Evolutionary conservation across 345 rosid species (phyloP), one percentile per base, ranked within the genome.

Genomic region (Isatis tinctoria): DNA sequence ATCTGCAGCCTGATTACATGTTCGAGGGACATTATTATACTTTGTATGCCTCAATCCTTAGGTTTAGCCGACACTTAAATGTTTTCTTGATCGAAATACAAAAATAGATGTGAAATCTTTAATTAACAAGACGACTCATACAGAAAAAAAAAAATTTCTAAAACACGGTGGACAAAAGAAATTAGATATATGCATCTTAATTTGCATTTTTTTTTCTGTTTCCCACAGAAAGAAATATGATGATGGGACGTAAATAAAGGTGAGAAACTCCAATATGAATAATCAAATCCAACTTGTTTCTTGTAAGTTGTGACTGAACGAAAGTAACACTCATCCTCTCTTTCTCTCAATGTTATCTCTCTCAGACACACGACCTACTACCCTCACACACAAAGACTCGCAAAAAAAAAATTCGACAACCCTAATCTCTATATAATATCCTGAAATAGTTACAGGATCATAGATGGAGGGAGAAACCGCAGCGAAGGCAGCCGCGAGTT

Each of bases 181-280:
- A 39, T 47, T 51, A 67, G 45, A 51, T n/a, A n/a, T n/a, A n/a
- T 75, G 9, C 4, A 32, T 67, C 47, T 59, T 10, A 49, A 28
- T 60, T 67, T 60, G 40, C 14, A 43, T 54, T 28, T 53, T 24
- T 24, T 43, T 28, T 43, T 22, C 30, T 39, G 62, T 26, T 60
- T 40, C 20, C 26, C 16, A 30, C 8, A 48, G 28, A 68, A 53
- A 61, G 27, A 75, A 53, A 62, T 33, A 44, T 69, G 12, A 41
- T 76, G 60, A 76, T 76, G 75, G 70, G 70, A 76, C 79, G 75
- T 75, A 53, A 61, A 53, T 16, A 61, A 69, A 62, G 45, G 60
- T 69, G 39, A 76, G 43, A 63, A 63, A 63, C 45, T 68, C 54
- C 70, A 54, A 76, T 62, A 58, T 76, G 70, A 76, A 69, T 69